Evolutionary conservation across 2,329 filamentous ascomycete genomes (phyloP).

Genomic region (Stemphylium vesicarium): DNA sequence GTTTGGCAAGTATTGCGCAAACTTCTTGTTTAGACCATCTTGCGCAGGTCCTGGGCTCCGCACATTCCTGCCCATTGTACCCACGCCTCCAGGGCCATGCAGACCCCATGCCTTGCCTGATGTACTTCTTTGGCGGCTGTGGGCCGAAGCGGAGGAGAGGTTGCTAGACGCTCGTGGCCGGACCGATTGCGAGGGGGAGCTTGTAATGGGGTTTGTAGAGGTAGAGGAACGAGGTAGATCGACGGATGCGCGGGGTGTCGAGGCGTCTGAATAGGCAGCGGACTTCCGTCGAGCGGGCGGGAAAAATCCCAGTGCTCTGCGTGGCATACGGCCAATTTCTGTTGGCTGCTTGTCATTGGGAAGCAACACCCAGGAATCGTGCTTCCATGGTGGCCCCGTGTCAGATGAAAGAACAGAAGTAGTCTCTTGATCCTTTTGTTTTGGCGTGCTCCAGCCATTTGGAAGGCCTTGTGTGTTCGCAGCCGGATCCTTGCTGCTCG

Average conservation of each 20-base stretch:
- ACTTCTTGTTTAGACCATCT: slow-evolving; percentile 83
- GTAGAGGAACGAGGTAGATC: slow-evolving; percentile 61
- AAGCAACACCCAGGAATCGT: slow-evolving; percentile 87
- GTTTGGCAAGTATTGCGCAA: slow-evolving; percentile 81
- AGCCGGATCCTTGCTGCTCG: slow-evolving; percentile 22
- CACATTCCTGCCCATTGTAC: slow-evolving; percentile 75
- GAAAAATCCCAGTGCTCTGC: slow-evolving; percentile 85
- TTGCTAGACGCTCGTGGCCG: slow-evolving; percentile 48
- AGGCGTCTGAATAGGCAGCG: slow-evolving; percentile 66
- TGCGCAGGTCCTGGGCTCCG: slow-evolving; percentile 80
- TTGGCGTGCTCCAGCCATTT: slow-evolving; percentile 48
- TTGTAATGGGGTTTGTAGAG: slow-evolving; percentile 38
- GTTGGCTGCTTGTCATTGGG: slow-evolving; percentile 74
- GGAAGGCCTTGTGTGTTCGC: slow-evolving; percentile 34
- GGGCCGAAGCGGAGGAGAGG: slow-evolving; percentile 45
- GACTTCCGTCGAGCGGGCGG: slow-evolving; percentile 91
- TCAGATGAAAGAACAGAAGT: slow-evolving; percentile 44
- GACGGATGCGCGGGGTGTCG: slow-evolving; percentile 71
- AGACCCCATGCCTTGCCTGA: slow-evolving; percentile 61
- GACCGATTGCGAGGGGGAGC: slow-evolving; percentile 48
- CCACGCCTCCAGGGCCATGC: slow-evolving; percentile 85
- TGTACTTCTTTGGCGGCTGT: slow-evolving; percentile 46
- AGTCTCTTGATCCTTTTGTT: slow-evolving; percentile 42
- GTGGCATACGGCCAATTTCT: slow-evolving; percentile 84
- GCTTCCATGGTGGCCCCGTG: slow-evolving; percentile 73